phyloP scores from a whole-genome alignment of 306 rosid genomes.

The Cicer bijugum region DNA sequence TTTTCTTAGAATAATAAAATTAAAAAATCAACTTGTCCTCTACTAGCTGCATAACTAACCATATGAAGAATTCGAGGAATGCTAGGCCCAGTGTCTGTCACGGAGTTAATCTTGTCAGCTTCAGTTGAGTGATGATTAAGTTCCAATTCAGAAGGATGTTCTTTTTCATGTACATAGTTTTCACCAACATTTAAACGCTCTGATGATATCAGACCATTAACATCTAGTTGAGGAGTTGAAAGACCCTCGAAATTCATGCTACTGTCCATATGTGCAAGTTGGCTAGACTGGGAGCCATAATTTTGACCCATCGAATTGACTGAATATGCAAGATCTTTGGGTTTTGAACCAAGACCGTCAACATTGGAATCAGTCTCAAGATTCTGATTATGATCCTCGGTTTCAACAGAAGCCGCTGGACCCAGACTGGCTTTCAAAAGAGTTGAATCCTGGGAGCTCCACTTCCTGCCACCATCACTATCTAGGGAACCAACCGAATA shows the following conservation, averaged over 20 bases:
- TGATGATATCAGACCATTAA: conserved; percentile 54
- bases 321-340: conserved; percentile 56
- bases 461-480: conserved; percentile 80
- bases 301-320: conserved; percentile 57
- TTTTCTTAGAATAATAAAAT: conserved; percentile 26
- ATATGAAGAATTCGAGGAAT: conserved; percentile 92
- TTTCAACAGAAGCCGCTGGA: conserved; percentile 69
- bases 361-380: conserved; percentile 61
- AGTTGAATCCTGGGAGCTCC: conserved; percentile 90
- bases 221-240: conserved; percentile 61
- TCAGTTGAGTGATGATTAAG: conserved; percentile 56
- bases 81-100: conserved; percentile 76
- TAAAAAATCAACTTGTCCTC: neutral
- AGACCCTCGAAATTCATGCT: conserved; percentile 62
- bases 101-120: conserved; percentile 53
- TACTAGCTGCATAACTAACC: conserved; percentile 63
- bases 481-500: conserved; percentile 95
- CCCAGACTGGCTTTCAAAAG: conserved; percentile 57
- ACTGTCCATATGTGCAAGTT: conserved; percentile 57
- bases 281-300: conserved; percentile 59
- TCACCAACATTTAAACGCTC: conserved; percentile 61
- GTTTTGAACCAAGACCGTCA: conserved; percentile 56
- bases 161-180: conserved; percentile 55
- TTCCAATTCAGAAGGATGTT: conserved; percentile 60
- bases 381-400: conserved; percentile 61